Conservation (phyloP, 768 basidiomycete genomes). For the Tulasnella sp. region DNA sequence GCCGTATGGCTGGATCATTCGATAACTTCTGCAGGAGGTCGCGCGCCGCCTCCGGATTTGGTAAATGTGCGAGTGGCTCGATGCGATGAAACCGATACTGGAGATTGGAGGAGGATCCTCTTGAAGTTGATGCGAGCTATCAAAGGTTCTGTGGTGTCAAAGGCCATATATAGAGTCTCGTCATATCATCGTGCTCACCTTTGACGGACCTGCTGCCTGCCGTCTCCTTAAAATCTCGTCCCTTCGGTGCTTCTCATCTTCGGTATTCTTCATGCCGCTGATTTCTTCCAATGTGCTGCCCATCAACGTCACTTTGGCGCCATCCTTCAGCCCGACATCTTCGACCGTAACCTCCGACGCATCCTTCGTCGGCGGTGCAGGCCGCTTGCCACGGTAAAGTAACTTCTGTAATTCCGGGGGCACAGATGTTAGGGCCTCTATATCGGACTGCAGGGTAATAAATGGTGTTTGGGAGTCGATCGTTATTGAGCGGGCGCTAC, state of each 20-base stretch:
- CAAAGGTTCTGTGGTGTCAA: background rate
- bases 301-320: constrained; percentile 57
- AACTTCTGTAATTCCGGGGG: constrained; percentile 59
- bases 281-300: constrained; percentile 54
- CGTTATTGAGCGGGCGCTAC: constrained; percentile 32
- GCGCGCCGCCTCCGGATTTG: constrained; percentile 46
- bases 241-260: constrained; percentile 45
- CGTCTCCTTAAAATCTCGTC: constrained; percentile 51
- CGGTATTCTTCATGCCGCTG: constrained; percentile 40
- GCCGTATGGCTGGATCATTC: constrained; percentile 56
- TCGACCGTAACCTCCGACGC: constrained; percentile 27
- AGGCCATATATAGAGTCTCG: background rate
- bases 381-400: constrained; percentile 56
- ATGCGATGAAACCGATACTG: constrained; percentile 53
- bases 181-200: constrained; percentile 33
- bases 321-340: constrained; percentile 50
- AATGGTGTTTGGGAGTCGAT: constrained; percentile 42
- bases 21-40: constrained; percentile 46
- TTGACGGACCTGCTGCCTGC: constrained; percentile 43
- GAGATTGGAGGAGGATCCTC: constrained; percentile 27
- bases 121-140: constrained; percentile 14
- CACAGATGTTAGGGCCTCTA: constrained; percentile 56
- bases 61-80: constrained; percentile 51
- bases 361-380: constrained; percentile 19
- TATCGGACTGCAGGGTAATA: constrained; percentile 35